These are phyloP conservation scores for Tetrapyrgos nigripes DNA, from an alignment of 1,284 basidiomycete genomes.

Conservation along the genomic window DNA sequence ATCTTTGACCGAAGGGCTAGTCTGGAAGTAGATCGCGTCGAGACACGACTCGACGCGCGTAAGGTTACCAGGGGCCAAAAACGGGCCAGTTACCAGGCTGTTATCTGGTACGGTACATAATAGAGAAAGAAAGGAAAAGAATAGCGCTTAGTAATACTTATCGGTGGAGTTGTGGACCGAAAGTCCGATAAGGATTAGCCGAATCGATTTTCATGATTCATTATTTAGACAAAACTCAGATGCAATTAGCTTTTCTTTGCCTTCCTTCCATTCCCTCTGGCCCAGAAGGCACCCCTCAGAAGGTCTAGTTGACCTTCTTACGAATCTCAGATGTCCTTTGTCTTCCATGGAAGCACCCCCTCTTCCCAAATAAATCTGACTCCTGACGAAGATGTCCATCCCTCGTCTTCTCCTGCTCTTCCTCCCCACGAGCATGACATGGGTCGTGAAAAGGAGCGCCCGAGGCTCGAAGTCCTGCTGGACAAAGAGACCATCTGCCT, in stretches of 20 bases:
- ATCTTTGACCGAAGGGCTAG: not conserved
- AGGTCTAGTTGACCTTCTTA: not conserved
- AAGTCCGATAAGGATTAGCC: not conserved
- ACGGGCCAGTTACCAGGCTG: too few species aligned
- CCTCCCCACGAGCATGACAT: conserved; percentile 41
- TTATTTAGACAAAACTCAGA: not conserved
- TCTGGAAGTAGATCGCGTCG: not conserved
- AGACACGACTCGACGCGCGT: not conserved
- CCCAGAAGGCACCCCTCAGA: not conserved
- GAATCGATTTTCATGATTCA: not conserved
- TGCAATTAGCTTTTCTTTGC: not conserved
- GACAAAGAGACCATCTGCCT: conserved; percentile 74
- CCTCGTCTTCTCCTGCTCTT: conserved; percentile 16
- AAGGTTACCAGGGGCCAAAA: not conserved
- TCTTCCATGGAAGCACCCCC: conserved; percentile 13
- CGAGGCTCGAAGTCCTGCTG: conserved; percentile 77
- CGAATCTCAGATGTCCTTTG: conserved; percentile 8
- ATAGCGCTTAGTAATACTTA: too few species aligned
- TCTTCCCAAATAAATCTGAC: conserved; percentile 7
- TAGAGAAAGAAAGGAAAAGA: too few species aligned
- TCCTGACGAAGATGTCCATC: conserved; percentile 19
- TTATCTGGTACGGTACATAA: too few species aligned
- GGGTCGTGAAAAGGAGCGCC: conserved; percentile 52
- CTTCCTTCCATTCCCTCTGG: not conserved
- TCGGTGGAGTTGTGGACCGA: not conserved